phyloP scores from a whole-genome alignment of 441 rosid genomes.

The Arabidopsis hybrid region DNA sequence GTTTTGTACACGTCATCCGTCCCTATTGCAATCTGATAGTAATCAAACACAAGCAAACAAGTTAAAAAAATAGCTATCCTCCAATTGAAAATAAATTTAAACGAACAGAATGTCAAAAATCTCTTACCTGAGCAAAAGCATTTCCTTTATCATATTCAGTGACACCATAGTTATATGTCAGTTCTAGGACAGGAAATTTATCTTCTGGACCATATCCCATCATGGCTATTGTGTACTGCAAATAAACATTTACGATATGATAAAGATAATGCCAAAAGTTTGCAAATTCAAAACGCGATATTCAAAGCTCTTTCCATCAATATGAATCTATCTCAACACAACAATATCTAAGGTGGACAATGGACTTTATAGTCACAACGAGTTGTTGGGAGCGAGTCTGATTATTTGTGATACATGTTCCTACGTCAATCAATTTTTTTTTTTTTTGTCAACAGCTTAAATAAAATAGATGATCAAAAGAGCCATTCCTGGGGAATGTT shows the following conservation, averaged over 20 bases:
- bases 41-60: constrained; percentile 3
- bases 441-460: no score
- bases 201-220: constrained; percentile 98
- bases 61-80: background rate
- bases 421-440: no score
- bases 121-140: constrained; percentile 84
- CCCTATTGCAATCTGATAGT: constrained; percentile 87
- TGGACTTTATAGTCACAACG: no score
- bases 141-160: constrained; percentile 89
- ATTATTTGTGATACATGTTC: constrained; percentile 24
- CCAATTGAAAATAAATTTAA: background rate
- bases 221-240: constrained; percentile 84
- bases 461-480: no score
- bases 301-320: constrained; percentile 25
- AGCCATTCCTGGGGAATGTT: no score
- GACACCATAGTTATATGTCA: constrained; percentile 93
- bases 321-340: constrained; percentile 9
- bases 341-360: background rate
- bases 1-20: constrained; percentile 95
- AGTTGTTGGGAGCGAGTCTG: constrained; percentile 21
- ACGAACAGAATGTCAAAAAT: background rate
- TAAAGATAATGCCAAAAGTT: background rate
- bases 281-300: background rate
- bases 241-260: background rate
- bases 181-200: constrained; percentile 77